Evolutionary conservation across 2,329 filamentous ascomycete genomes (phyloP), one percentile per base, ranked within the genome.

Genomic region (Penicillium paneum): DNA sequence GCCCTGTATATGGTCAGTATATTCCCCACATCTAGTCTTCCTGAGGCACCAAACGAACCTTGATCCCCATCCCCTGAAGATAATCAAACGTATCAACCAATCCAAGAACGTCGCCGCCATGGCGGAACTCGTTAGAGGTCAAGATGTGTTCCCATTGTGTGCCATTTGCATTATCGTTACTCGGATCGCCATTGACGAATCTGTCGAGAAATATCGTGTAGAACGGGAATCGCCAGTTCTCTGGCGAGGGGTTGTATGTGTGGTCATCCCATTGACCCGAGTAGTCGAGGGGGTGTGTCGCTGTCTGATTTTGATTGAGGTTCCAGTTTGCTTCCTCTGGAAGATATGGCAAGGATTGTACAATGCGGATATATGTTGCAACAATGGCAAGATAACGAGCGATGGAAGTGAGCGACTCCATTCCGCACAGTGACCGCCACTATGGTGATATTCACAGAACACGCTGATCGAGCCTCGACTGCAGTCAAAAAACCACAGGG

Each of bases 161-260:
- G 12, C 77, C 80, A 64, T 87, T 87, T 41, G 79, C 62, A 34
- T 86, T 80, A 65, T 87, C 84, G 65, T 87, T 87, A 5, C 74
- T 75, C 5, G 84, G 83, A 61, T 87, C 80, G 34, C 84, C 84
- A 62, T 87, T 86, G 41, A 85, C 83, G 62, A 81, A 87, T 55
- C 82, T 75, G 67, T 87, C 84, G 17, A 86, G 68, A 65, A 86
- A 85, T 39, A 87, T 72, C 8, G 83, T 85, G 66, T 87, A 88
- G 65, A 86, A 83, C 0, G 85, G 85, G 56, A 87, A 79, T 28
- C 85, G 77, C 84, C 85, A 88, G 61, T 83, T 86, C 0, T 73
- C 64, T 1, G 84, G 84, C 21, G 83, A 86, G 0, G 74, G 69
- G 11, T 72, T 64, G 60, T 81, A 86, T 31, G 56, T 62, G 17